Evolutionary conservation across 2,329 filamentous ascomycete genomes (phyloP).

Genomic region (Fusarium haematococcum): DNA sequence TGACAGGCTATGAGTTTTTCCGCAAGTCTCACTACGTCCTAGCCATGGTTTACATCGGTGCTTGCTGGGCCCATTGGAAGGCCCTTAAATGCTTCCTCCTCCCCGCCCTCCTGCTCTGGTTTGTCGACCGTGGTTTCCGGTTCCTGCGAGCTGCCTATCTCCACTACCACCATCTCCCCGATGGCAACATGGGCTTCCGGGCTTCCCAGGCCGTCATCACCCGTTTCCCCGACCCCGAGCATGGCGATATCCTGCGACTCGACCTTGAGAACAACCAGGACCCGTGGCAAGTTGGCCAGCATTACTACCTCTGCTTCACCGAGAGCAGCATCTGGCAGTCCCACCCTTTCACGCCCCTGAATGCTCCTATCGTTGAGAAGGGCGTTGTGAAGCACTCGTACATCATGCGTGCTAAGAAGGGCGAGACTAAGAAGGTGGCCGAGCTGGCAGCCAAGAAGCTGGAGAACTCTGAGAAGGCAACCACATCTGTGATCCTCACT

Average conservation of each 20-base stretch:
- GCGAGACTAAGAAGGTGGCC: conserved; percentile 69
- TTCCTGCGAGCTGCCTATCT: conserved; percentile 68
- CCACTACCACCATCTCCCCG: conserved; percentile 66
- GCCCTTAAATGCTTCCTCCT: conserved; percentile 76
- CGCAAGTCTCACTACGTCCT: conserved; percentile 79
- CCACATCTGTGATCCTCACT: conserved; percentile 69
- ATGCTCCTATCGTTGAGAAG: conserved; percentile 58
- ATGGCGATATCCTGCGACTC: conserved; percentile 73
- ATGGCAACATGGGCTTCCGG: conserved; percentile 64
- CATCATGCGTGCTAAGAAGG: conserved; percentile 67
- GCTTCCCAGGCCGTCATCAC: conserved; percentile 59
- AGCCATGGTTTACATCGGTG: conserved; percentile 79
- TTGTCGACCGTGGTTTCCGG: conserved; percentile 71
- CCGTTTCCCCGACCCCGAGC: conserved; percentile 65
- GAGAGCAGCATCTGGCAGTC: conserved; percentile 77
- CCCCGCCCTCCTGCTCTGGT: conserved; percentile 73
- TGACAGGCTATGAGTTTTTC: conserved; percentile 83
- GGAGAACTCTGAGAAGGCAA: conserved; percentile 44
- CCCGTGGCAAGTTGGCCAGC: conserved; percentile 74
- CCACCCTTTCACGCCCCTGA: conserved; percentile 76
- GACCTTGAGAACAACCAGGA: conserved; percentile 73
- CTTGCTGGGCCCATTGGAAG: conserved; percentile 81
- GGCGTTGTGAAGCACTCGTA: conserved; percentile 64
- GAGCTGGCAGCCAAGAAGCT: conserved; percentile 55
- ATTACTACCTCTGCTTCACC: conserved; percentile 78